Conservation (phyloP, 352 stramenopile species). For the Aphanomyces invadans region DNA sequence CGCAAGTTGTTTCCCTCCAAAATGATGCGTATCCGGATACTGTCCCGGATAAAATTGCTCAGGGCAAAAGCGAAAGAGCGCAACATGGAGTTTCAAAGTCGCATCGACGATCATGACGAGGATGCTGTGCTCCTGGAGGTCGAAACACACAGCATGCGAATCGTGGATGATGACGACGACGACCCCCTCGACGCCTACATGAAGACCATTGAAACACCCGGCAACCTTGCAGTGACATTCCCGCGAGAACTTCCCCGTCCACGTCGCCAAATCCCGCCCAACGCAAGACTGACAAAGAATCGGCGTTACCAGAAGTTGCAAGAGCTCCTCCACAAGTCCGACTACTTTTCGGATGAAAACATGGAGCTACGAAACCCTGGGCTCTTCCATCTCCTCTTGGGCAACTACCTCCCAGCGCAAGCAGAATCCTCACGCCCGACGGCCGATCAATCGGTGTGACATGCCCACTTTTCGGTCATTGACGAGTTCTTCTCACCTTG, state of each 20-base stretch:
- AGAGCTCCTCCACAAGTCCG: conserved; percentile 38
- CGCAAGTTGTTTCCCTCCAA: conserved; percentile 17
- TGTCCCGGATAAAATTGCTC: conserved; percentile 4
- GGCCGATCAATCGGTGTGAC: background rate
- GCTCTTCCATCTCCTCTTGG: conserved; percentile 78
- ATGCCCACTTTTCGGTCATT: background rate
- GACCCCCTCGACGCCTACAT: conserved; percentile 80
- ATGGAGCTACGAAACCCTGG: conserved; percentile 76
- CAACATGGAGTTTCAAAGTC: background rate
- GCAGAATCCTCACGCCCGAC: background rate
- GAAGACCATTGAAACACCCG: conserved; percentile 39
- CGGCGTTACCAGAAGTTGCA: conserved; percentile 60
- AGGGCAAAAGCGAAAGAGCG: no score
- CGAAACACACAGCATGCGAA: background rate
- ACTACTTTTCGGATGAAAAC: conserved; percentile 71
- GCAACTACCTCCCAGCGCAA: conserved; percentile 44
- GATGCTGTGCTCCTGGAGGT: background rate
- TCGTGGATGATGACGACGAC: conserved; percentile 28
- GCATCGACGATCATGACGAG: background rate
- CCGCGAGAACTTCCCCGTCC: conserved; percentile 19
- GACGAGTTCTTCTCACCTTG: background rate
- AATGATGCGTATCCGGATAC: conserved; percentile 5
- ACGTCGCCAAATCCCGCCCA: conserved; percentile 3
- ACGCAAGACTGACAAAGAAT: conserved; percentile 46
- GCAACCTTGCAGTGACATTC: conserved; percentile 10